Conservation (phyloP, 345 rosid genomes). For the Conringia planisiliqua region DNA sequence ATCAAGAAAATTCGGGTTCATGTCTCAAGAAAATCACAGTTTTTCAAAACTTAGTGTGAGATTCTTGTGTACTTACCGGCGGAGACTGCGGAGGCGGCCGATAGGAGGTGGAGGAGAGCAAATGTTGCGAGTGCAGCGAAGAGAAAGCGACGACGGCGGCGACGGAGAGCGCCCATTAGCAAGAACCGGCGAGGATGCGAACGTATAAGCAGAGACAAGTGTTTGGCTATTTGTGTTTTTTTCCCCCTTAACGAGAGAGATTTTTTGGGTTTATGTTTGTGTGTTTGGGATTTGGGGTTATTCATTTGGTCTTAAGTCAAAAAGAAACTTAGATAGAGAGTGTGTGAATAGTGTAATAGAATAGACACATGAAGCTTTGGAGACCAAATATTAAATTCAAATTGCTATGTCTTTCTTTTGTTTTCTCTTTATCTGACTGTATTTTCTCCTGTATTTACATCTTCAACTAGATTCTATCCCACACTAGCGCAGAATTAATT, state of each 20-base stretch:
- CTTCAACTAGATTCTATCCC: not conserved
- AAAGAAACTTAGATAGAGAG: constrained; percentile 20
- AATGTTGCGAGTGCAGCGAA: constrained; percentile 43
- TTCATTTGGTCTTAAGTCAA: constrained; percentile 34
- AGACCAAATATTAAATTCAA: constrained; percentile 26
- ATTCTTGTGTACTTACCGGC: not conserved
- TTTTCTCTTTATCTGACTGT: not conserved
- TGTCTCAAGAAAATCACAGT: not conserved
- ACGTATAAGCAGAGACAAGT: constrained; percentile 18
- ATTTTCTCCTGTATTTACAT: not conserved
- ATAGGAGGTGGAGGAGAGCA: constrained; percentile 54
- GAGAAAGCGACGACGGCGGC: constrained; percentile 32
- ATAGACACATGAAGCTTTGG: constrained; percentile 24
- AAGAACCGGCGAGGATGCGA: constrained; percentile 23
- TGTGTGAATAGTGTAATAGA: constrained; percentile 13
- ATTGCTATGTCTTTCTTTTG: not conserved
- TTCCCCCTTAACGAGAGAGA: not conserved
- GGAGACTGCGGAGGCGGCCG: constrained; percentile 32
- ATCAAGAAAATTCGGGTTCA: not conserved
- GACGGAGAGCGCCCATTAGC: constrained; percentile 52
- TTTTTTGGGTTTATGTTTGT: constrained; percentile 12
- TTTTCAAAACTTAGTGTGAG: not conserved
- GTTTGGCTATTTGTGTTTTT: not conserved
- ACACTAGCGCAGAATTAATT: too few relatives aligned
- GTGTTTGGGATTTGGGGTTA: constrained; percentile 21